Base-by-base conservation (phyloP, 139 green algal species). In the Deuterostichococcus epilithicus region DNA sequence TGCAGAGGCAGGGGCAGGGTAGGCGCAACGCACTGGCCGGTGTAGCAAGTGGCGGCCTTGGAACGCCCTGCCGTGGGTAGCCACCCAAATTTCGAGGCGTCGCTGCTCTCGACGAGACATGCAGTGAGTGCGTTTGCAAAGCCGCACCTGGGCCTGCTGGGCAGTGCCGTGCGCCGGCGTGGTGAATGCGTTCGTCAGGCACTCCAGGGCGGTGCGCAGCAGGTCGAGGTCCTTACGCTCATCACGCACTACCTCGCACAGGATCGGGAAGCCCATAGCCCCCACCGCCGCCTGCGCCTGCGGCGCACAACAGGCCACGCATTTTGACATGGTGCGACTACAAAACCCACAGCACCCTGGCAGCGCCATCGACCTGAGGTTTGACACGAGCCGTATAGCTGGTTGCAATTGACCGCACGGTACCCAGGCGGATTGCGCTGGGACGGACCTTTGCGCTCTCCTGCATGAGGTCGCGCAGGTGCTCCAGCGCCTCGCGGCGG, bases 151-250 rank as follows among this genome's bases (percentile, higher is more conserved):
- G 3, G 8, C 3, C 52, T 63, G 52, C 20, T 5, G 3, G 52
- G 18, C 20, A 3, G 10, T 28, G 10, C 52, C 52, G 28, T 63
- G 10, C 52, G 52, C 52, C 18, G 52, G 52, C 13, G 52, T 20
- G 5, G 52, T 63, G 52, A 63, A 63, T 5, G 52, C 52, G 20
- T 63, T 63, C 20, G 78, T 74, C 70, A 98, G 81, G 47, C 87
- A 87, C 78, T 98, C 94, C 45, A 98, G 81, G 3, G 88, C 90
- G 2, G 82, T 81, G 10, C 87, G 87, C 59, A 97, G 35, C 69
- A 97, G 85, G 68, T 95, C 89, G 34, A 88, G 18, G 47, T 98
- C 94, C 35, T 94, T 86, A 1, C 88, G 67, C 68, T 97, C 92
- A 20, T 95, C 91, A 15, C 76, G 71, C 70, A 98, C 75, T 38